Base-by-base conservation (phyloP, 768 basidiomycete species). In the Tricholoma matsutake region DNA sequence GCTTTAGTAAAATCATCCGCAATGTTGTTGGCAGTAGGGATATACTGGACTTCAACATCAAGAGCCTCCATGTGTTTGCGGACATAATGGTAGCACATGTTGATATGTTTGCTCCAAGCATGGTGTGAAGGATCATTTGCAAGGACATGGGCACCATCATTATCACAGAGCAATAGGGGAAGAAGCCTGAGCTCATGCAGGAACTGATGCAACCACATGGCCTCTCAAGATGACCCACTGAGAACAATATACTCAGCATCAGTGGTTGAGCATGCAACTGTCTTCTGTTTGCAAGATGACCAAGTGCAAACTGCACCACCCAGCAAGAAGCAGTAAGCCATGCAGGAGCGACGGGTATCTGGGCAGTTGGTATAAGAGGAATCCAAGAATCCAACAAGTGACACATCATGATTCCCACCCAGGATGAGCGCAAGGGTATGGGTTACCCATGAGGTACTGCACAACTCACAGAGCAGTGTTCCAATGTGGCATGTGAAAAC, bases 171-270 rank as follows among this genome's bases (percentile, higher is more conserved):
- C 28, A 61, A 47, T 1, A 32, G 41, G 51, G 18, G 58, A n/a
- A 41, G 53, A 25, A 61, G 61, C 3, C 65, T 63, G 11, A 59
- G 53, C 4, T 31, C 58, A 6, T 6, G 14, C n/a, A 63, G 58
- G 29, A 77, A 58, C 11, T 51, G 65, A 0, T 32, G 31, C 4
- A 60, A 16, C 62, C 62, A 63, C 10, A 45, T 32, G 4, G 35
- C 37, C 56, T 60, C 58, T 8, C 49, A 25, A 4, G 60, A 39
- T 2, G 72, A 65, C 20, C 75, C 64, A 14, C 63, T 59, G 1
- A 67, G 61, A 9, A 76, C 73, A 41, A 78, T 71, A 61, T 79
- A 77, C 64, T 80, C 76, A 1, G 77, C 72, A 63, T 79, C 77
- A 9, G 61, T 43, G 1, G 68, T 59, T 6, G 68, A 69, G 4